Conservation (phyloP, 306 rosid species). For the Trifolium repens region DNA sequence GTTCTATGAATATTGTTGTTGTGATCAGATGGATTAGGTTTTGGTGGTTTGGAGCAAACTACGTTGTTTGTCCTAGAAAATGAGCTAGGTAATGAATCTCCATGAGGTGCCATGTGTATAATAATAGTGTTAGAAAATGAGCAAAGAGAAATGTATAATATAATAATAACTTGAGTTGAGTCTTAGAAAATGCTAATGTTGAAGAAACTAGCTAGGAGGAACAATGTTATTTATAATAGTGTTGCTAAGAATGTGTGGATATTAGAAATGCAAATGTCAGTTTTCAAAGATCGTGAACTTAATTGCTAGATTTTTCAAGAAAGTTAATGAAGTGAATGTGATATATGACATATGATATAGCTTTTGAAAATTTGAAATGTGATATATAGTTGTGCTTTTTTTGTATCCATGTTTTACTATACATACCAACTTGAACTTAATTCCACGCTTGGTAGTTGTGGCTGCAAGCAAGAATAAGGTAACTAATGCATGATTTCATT, state of each 20-base stretch:
- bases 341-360: neutral
- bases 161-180: too few relatives aligned
- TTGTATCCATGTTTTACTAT: neutral
- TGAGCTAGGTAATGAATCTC: slow-evolving; percentile 51
- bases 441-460: slow-evolving; percentile 18
- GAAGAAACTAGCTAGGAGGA: neutral
- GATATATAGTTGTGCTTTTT: neutral
- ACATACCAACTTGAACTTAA: slow-evolving; percentile 1
- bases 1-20: slow-evolving; percentile 66
- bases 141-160: neutral
- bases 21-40: slow-evolving; percentile 44
- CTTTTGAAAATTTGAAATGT: neutral
- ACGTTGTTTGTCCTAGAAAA: slow-evolving; percentile 44
- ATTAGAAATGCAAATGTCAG: slow-evolving; percentile 4
- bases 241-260: slow-evolving; percentile 2
- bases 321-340: slow-evolving; percentile 16
- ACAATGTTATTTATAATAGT: slow-evolving; percentile 59
- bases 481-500: neutral
- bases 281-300: slow-evolving; percentile 16
- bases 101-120: slow-evolving; percentile 93
- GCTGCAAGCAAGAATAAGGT: neutral
- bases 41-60: slow-evolving; percentile 55
- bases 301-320: slow-evolving; percentile 11
- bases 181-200: neutral
- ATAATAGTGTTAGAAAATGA: too few relatives aligned